Evolutionary conservation across 2,329 filamentous ascomycete genomes (phyloP).

Genomic region (Clarireedia sp.): DNA sequence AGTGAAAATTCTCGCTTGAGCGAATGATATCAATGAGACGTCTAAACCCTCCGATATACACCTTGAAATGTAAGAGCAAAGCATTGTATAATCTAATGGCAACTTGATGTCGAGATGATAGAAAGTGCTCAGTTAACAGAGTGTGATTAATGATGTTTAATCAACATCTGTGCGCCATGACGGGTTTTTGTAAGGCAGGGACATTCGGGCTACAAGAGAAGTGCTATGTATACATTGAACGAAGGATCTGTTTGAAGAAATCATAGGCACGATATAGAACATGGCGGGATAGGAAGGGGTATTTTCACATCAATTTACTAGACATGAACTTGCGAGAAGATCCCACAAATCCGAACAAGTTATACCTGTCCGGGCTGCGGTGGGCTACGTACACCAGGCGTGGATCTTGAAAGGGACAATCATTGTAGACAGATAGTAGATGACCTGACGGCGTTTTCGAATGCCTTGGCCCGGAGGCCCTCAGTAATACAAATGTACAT

Average conservation of each 20-base stretch:
- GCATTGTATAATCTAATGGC: neutral
- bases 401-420: neutral
- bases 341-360: no score
- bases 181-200: neutral
- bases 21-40: neutral
- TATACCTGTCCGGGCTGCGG: no score
- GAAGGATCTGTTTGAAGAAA: no score
- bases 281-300: no score
- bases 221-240: no score
- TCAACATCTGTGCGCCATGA: neutral
- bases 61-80: no score
- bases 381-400: neutral
- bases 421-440: neutral
- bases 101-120: neutral
- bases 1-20: conserved; percentile 2
- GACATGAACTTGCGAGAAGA: no score
- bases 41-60: no score
- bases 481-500: conserved; percentile 28
- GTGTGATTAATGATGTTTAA: neutral
- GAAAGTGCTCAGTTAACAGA: neutral
- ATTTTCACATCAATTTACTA: no score
- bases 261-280: no score
- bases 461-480: conserved; percentile 13
- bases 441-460: conserved; percentile 7
- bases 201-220: no score